Evolutionary conservation across 164 flowering plant species (phyloP), one percentile per base, ranked within the genome.

Genomic region (Saururus chinensis): DNA sequence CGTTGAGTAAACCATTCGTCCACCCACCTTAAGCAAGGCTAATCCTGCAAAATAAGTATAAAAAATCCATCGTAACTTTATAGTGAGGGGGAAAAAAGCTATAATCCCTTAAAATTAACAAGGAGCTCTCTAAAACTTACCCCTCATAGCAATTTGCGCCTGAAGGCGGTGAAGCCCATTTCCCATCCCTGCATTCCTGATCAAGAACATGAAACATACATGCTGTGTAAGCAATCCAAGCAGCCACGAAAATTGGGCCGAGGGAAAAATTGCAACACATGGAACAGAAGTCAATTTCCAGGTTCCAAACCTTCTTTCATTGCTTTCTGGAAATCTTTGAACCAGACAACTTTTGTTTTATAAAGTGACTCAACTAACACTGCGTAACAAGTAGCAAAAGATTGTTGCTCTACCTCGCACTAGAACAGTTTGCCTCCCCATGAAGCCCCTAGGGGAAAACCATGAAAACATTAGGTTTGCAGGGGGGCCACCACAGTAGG

Each of bases 1-100:
- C 53, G 99, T 95, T 61, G 99, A 95, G 77, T 95, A 95, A 57
- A 95, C 92, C 93, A 95, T 87, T 73, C 89, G 78, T 54, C 97
- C 97, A 72, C 96, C 99, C 64, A 84, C 93, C 77, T 88, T 88
- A 65, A 95, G 93, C 78, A 95, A 78, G 56, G 91, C 66, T 61
- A 87, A 13, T 64, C 99, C 99, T 95, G 80, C 63, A 70, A 57
- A 23, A 17, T 11, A 57, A 57, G 10, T 30, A 57, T 11, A 9
- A 25, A 35, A 14, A 1, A 20, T 24, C 7, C n/a, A 54, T 24
- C 14, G 3, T 21, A 8, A n/a, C 14, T 54, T 20, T 21, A 54
- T 21, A 17, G 4, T 45, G 11, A 17, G 2, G 11, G 4, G 14
- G 14, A 45, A 45, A 45, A 20, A 20, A 4, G 57, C 20, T 16